A percentile compares a stretch with the other conserved stretches of the same genome.
phyloP scores from a whole-genome alignment of 768 basidiomycete species.

The Russula sp. region DNA sequence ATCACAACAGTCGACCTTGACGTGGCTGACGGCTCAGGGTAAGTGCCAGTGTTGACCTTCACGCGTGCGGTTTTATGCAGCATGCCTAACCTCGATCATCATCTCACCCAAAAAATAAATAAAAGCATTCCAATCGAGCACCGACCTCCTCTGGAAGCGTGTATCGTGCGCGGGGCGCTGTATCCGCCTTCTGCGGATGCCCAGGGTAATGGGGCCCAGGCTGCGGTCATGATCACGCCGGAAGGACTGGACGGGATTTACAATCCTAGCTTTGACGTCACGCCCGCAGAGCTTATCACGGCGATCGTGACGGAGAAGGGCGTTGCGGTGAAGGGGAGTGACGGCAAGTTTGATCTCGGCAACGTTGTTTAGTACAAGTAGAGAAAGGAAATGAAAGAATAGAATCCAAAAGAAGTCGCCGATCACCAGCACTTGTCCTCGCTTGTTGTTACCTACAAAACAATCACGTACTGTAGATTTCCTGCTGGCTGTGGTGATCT shows the following conservation, averaged over 20 bases:
- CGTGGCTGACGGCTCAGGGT: conserved; percentile 64
- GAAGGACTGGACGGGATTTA: conserved; percentile 55
- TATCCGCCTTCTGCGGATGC: conserved; percentile 48
- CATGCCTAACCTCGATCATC: not conserved
- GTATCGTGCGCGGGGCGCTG: conserved; percentile 78
- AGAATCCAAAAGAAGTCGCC: not conserved
- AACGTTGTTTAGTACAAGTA: conserved; percentile 44
- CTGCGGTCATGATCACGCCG: conserved; percentile 83
- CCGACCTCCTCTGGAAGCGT: conserved; percentile 82
- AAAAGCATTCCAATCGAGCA: conserved; percentile 89
- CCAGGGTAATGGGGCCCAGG: conserved; percentile 55
- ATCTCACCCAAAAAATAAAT: not conserved
- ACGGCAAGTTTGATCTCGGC: conserved; percentile 63
- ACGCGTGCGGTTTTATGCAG: conserved; percentile 3
- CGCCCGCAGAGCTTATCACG: conserved; percentile 89
- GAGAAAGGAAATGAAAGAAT: not conserved
- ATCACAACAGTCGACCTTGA: conserved; percentile 89
- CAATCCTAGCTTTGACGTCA: conserved; percentile 97
- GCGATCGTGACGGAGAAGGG: conserved; percentile 95
- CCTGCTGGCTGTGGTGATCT: not conserved
- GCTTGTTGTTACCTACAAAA: not conserved
- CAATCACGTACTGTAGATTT: not conserved
- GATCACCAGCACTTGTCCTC: not conserved
- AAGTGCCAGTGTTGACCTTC: conserved; percentile 24
- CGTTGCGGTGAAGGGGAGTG: conserved; percentile 70